Conservation (phyloP, 164 flowering plant genomes). For the Piper betle region DNA sequence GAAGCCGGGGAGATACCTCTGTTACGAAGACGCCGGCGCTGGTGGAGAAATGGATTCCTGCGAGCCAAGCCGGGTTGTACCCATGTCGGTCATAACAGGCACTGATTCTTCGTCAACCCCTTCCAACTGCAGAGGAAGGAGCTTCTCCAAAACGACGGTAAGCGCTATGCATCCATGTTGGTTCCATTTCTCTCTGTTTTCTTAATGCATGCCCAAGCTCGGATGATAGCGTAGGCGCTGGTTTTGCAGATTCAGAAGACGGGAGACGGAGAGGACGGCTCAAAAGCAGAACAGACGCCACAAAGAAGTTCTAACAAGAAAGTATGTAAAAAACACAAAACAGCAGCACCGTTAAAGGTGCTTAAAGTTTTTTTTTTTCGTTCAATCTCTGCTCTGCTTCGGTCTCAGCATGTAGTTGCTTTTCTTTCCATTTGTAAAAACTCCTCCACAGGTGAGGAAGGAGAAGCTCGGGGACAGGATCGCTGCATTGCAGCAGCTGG, state of each 20-base stretch:
- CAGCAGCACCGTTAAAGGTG: constrained; percentile 35
- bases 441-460: constrained; percentile 36
- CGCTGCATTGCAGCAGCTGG: constrained; percentile 71
- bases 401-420: background rate
- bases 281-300: constrained; percentile 19
- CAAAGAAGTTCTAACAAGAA: constrained; percentile 20
- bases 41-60: constrained; percentile 8
- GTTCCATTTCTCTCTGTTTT: background rate
- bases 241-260: constrained; percentile 3
- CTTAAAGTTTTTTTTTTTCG: background rate
- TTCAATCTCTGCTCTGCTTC: background rate
- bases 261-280: constrained; percentile 4
- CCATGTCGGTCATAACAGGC: constrained; percentile 25
- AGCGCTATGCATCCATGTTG: constrained; percentile 1
- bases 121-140: constrained; percentile 18
- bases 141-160: constrained; percentile 22
- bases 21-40: constrained; percentile 29
- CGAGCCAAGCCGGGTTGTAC: constrained; percentile 5
- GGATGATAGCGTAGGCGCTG: background rate
- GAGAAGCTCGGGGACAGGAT: constrained; percentile 84
- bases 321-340: constrained; percentile 24
- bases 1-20: constrained; percentile 39
- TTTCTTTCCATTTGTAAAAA: background rate
- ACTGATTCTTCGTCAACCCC: constrained; percentile 41
- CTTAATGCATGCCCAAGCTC: background rate